Evolutionary conservation across 768 basidiomycete genomes (phyloP), one percentile per base, ranked within the genome.

Genomic region (Cantharellus cinnabarinus): DNA sequence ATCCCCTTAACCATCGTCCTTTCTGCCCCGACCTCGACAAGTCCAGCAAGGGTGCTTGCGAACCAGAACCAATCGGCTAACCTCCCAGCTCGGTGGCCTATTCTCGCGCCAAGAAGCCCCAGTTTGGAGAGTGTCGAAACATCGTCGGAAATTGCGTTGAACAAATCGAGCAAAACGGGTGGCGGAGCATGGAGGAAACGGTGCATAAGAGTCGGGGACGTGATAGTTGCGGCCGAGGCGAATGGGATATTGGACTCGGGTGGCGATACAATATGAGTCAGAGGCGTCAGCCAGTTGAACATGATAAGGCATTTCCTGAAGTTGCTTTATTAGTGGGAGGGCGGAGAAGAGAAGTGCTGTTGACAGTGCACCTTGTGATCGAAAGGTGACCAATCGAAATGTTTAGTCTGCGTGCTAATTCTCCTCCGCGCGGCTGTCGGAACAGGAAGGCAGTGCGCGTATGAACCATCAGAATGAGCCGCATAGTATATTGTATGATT

Each of bases 31-130:
- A 89, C 87, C 71, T 89, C 86, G 4, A 89, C 86, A 3, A 90
- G 72, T 54, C 81, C 81, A 7, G 86, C 85, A 39, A 89, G 72
- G 0, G 85, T 90, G 14, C 82, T 74, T 38, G 84, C 71, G 62
- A 90, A 75, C 88, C 87, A 90, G 67, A 87, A 88, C 83, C 84
- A 89, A 68, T 89, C 80, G 2, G 87, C 79, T 65, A 88, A 79
- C 5, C 79, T 77, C 41, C 73, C 85, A 2, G 86, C 88, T 41
- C 80, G 77, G 56, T 77, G 75, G 15, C 88, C 88, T 1, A 76
- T 70, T 56, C 73, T 75, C 63, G 77, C 76, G 3, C 83, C 79
- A 3, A 89, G 64, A 5, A 90, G 70, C 1, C 87, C 88, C 38
- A 89, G 70, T 61, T 73, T 74, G 7, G 83, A 79, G 64, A 81